Evolutionary conservation across 495 filamentous ascomycete genomes (phyloP), one percentile per base, ranked within the genome.

Genomic region (Xylaria intraflava): DNA sequence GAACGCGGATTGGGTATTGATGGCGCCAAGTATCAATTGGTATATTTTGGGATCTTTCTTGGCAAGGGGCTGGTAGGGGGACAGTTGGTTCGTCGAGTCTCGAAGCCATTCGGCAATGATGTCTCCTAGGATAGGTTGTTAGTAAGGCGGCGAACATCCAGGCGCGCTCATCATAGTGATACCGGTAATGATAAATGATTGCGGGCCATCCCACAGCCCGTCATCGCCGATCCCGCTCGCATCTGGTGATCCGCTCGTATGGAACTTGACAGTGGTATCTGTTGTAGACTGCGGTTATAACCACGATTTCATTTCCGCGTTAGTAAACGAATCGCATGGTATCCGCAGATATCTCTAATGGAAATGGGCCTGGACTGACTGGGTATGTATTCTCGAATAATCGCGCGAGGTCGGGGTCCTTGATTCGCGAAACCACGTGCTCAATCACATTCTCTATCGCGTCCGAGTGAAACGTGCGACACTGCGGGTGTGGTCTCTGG

Each of bases 51-150:
- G 76, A 64, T 97, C 93, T 55, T 87, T 84, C 55, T 81, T 85
- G 1, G 91, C 89, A 17, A 99, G 74, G 1, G 75, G 65, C 60
- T 96, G 93, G 62, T 99, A 99, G 41, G 91, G 90, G 4, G 81
- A 78, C 14, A 99, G 69, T 65, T 99, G 93, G 70, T 97, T 97
- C 9, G 94, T 96, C 38, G 91, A 96, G 70, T 99, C 93, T 45
- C 93, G 85, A 39, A 99, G 72, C 93, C 93, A 99, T 71, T 97
- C 93, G 6, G 93, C 93, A 62, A 96, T 86, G 65, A 99, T 99
- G 62, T 99, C 93, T 22, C 64, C 64, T 56, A 36, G 2, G 31
- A 20, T 10, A 12, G 29, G 4, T 12, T n/a, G 26, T 55, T 9
- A 55, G 51, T 31, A 6, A 14, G n/a, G 36, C 22, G 0, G 42